Evolutionary conservation across 495 filamentous ascomycete species (phyloP), one percentile per base, ranked within the genome.

Genomic region (Amphirosellinia nigrospora): DNA sequence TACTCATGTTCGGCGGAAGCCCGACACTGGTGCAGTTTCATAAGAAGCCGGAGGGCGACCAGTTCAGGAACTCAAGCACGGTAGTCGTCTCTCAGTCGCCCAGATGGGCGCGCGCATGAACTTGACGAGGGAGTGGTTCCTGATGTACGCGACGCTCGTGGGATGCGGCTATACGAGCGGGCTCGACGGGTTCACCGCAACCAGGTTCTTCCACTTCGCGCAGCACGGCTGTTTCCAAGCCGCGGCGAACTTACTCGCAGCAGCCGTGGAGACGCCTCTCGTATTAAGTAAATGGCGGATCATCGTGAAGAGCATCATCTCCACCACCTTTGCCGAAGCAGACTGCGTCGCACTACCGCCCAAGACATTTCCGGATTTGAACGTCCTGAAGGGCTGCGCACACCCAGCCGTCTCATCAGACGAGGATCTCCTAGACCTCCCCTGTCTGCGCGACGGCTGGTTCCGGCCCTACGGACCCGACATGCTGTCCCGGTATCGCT

Each of bases 1-100:
- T 68, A 9, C 67, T 77, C 21, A 74, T 76, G 58, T 77, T 75
- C 46, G 73, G 77, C 56, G 66, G 56, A 4, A 74, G 70, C 58
- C 61, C 65, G 28, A 75, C 65, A 28, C 48, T 76, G 0, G 67
- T 79, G 23, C 65, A 67, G 34, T 77, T 73, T 59, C 69, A 71
- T 45, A 55, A 36, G 32, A 52, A 52, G 56, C 70, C 73, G 0
- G 70, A 72, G 28, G 73, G 70, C 23, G 55, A 66, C 36, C 67
- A 74, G 11, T 74, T 74, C 64, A 60, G 53, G 13, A 68, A 64
- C 39, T 63, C 64, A 9, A 62, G 68, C 32, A 63, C 19, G 28
- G 68, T 75, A 2, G 45, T 72, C 46, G 68, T 71, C 1, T 68
- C n/a, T 71, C 68, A n/a, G 70, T 68, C 1, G 53, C 69, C 8